A percentile compares a stretch with the other conserved stretches of the same genome.
These are phyloP conservation scores for Paracoccidioides lutzii DNA, from an alignment of 2,329 filamentous ascomycete genomes.

Conservation along the genomic window DNA sequence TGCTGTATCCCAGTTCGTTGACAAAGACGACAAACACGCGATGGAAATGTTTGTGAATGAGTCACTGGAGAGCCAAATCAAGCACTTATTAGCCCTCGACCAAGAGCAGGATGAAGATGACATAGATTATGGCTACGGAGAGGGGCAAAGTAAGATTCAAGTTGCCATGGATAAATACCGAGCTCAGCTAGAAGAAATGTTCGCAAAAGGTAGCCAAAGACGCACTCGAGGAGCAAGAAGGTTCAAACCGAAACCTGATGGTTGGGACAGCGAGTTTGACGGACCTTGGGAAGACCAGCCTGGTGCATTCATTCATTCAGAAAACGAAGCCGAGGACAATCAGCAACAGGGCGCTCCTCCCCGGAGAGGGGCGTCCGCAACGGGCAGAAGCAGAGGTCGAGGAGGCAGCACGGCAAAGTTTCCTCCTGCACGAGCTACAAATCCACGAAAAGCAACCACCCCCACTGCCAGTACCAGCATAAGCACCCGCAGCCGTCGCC, in stretches of 20 bases:
- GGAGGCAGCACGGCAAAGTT: slow-evolving; percentile 6
- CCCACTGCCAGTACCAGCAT: slow-evolving; percentile 12
- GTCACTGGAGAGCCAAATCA: slow-evolving; percentile 56
- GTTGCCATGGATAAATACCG: slow-evolving; percentile 62
- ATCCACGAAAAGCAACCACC: slow-evolving; percentile 19
- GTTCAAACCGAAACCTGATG: slow-evolving; percentile 62
- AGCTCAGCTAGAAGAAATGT: slow-evolving; percentile 56
- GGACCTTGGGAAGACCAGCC: slow-evolving; percentile 75
- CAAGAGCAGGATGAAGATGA: slow-evolving; percentile 55
- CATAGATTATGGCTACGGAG: slow-evolving; percentile 52
- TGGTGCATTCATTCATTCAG: slow-evolving; percentile 47
- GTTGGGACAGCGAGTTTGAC: slow-evolving; percentile 83
- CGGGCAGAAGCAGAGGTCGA: slow-evolving; percentile 15
- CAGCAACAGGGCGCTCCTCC: slow-evolving; percentile 36
- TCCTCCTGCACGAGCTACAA: slow-evolving; percentile 14
- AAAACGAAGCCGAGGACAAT: slow-evolving; percentile 38
- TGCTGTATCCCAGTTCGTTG: slow-evolving; percentile 81
- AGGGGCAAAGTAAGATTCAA: slow-evolving; percentile 57
- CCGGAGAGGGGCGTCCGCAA: slow-evolving; percentile 31
- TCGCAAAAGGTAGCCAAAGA: slow-evolving; percentile 51
- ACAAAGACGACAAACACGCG: slow-evolving; percentile 88
- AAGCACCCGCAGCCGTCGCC: slow-evolving; percentile 15
- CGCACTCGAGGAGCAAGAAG: slow-evolving; percentile 39
- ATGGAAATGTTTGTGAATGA: slow-evolving; percentile 71
- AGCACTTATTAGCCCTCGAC: slow-evolving; percentile 53